Evolutionary conservation across 331 rosid species (phyloP), one percentile per base, ranked within the genome.

Genomic region (Spiraea crenata): DNA sequence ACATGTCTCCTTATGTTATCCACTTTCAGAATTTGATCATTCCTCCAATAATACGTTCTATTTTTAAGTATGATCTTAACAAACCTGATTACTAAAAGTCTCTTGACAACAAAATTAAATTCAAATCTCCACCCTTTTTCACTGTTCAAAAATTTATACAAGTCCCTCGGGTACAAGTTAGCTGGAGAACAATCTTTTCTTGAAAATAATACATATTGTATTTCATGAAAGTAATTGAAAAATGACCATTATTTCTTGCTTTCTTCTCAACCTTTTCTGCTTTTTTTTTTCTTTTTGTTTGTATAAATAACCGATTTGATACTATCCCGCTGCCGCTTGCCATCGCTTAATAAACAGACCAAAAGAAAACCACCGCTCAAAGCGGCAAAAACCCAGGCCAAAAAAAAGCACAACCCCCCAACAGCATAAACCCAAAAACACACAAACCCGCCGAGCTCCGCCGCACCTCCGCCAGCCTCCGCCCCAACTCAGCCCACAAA

Each of bases 381-480:
- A 70, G 74, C 66, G 57, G 74, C 74, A 70, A 45, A 70, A 57
- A 15, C 54, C 49, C 63, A 55, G 42, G 31, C 31, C 31, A 25
- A 25, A 25, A 25, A 57, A 57, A n/a, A 14, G n/a, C 4, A 9
- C 14, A 39, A 9, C 14, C 16, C 48, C n/a, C 38, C 16, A 69
- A 7, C 17, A 41, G 8, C 31, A 56, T 42, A 44, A 57, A 44
- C 9, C 51, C 65, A 35, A 57, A 19, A 25, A 16, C 48, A 65
- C 31, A 25, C 31, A 25, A 25, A 34, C 7, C 20, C 1, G 4
- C 54, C 12, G 6, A 44, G 40, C 34, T n/a, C 64, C 35, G 66
- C 65, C 65, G 3, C 38, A 39, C 66, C 9, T 5, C 46, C 46
- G 7, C 46, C 34, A 31, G 10, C 12, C 4, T 52, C 66, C 14